Percentiles rank a stretch among this genome's conserved stretches.
Evolutionary conservation across 2,329 filamentous ascomycete genomes (phyloP).

Genomic region (Neonectria faginata): DNA sequence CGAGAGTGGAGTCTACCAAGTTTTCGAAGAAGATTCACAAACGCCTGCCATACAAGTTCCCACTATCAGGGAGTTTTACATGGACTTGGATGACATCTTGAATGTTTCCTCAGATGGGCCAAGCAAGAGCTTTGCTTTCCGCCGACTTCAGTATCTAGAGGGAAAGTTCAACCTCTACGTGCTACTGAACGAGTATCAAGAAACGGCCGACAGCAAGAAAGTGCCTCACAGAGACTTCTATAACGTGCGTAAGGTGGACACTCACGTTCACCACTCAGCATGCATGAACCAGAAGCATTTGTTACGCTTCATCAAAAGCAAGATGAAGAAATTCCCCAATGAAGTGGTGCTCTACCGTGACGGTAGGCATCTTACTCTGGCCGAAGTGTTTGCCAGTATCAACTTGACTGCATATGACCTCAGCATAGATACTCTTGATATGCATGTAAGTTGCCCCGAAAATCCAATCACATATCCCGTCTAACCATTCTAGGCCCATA

Average conservation of each 20-base stretch:
- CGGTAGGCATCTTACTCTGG: constrained; percentile 89
- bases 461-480: neutral
- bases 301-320: constrained; percentile 98
- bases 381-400: constrained; percentile 96
- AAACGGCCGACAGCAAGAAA: constrained; percentile 97
- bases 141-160: constrained; percentile 93
- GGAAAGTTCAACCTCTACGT: constrained; percentile 97
- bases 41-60: constrained; percentile 85
- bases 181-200: constrained; percentile 95
- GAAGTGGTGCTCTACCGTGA: constrained; percentile 94
- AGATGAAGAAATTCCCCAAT: constrained; percentile 98
- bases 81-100: constrained; percentile 89
- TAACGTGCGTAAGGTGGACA: constrained; percentile 98
- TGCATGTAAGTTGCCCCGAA: constrained; percentile 77
- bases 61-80: constrained; percentile 93
- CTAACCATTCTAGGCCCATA: constrained; percentile 75
- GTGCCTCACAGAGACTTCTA: constrained; percentile 99
- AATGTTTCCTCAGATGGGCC: constrained; percentile 94
- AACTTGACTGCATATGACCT: constrained; percentile 97
- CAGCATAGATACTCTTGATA: constrained; percentile 97
- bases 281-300: constrained; percentile 99
- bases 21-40: constrained; percentile 75
- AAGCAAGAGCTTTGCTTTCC: constrained; percentile 96
- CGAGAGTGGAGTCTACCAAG: constrained; percentile 88
- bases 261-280: constrained; percentile 97